Evolutionary conservation across 2,329 filamentous ascomycete species (phyloP).

Genomic region (Erysiphe pisi): DNA sequence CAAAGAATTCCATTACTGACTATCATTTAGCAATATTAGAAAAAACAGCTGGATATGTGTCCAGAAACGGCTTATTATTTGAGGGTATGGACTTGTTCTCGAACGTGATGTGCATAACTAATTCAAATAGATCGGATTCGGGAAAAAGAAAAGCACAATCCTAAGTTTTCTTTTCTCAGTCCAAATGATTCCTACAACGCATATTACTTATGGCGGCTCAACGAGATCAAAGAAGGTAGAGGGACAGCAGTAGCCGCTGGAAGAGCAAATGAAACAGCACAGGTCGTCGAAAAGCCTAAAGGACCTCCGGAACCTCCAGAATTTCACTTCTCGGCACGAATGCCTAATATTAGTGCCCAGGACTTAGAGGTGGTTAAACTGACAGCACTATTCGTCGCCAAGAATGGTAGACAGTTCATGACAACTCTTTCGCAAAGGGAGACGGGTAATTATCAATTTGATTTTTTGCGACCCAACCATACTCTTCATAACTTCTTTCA

Average conservation of each 20-base stretch:
- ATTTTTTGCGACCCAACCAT: constrained; percentile 90
- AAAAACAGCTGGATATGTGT: constrained; percentile 89
- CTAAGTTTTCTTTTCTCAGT: constrained; percentile 85
- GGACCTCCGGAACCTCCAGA: constrained; percentile 76
- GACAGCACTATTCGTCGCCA: constrained; percentile 84
- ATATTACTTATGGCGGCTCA: constrained; percentile 84
- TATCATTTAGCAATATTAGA: constrained; percentile 55
- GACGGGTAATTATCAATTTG: constrained; percentile 83
- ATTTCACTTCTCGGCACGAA: constrained; percentile 87
- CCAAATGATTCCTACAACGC: constrained; percentile 70
- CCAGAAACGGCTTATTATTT: constrained; percentile 52
- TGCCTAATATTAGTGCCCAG: constrained; percentile 94
- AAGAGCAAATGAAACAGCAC: constrained; percentile 52
- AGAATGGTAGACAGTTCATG: constrained; percentile 86
- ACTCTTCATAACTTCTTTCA: constrained; percentile 95
- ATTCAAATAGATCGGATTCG: constrained; percentile 58
- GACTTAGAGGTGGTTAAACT: constrained; percentile 66
- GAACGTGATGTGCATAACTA: not conserved
- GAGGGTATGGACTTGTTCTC: constrained; percentile 41
- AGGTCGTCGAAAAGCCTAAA: constrained; percentile 55
- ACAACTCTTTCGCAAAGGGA: constrained; percentile 81
- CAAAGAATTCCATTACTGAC: constrained; percentile 35
- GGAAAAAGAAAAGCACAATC: constrained; percentile 69
- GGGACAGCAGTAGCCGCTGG: constrained; percentile 70
- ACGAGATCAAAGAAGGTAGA: constrained; percentile 73